Percentiles rank a stretch among this genome's conserved stretches.
These are phyloP conservation scores for Candida khao-thaluensis DNA, from an alignment of 805 yeast genomes.

Conservation along the genomic window DNA sequence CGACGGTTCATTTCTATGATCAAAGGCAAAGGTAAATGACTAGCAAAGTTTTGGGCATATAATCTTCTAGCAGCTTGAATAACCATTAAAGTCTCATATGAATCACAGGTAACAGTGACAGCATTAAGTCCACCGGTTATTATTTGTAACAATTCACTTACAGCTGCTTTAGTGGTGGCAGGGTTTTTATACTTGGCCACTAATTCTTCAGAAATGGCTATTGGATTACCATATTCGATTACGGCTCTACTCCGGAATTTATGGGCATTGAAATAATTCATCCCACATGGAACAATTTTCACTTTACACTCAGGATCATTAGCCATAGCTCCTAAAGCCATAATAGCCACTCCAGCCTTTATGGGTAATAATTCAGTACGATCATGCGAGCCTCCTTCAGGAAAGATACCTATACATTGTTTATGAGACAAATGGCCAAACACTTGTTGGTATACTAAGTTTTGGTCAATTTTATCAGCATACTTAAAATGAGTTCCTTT, in stretches of 20 bases:
- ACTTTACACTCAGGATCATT: slow-evolving; percentile 73
- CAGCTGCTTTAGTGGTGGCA: slow-evolving; percentile 69
- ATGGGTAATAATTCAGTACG: slow-evolving; percentile 87
- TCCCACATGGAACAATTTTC: slow-evolving; percentile 92
- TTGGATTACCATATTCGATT: slow-evolving; percentile 88
- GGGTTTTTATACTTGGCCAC: slow-evolving; percentile 66
- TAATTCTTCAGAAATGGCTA: slow-evolving; percentile 55
- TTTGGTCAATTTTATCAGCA: slow-evolving; percentile 86
- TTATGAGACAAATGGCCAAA: slow-evolving; percentile 80
- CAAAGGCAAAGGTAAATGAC: slow-evolving; percentile 73
- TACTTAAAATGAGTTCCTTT: slow-evolving; percentile 60
- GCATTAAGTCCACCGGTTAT: slow-evolving; percentile 73
- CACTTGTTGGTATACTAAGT: slow-evolving; percentile 77
- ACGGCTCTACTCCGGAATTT: slow-evolving; percentile 95
- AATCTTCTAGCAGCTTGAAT: slow-evolving; percentile 90
- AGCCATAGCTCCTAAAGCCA: slow-evolving; percentile 95
- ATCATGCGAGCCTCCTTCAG: slow-evolving; percentile 98
- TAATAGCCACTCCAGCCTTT: slow-evolving; percentile 96
- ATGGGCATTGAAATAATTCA: slow-evolving; percentile 96
- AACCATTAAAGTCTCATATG: slow-evolving; percentile 84
- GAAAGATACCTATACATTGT: slow-evolving; percentile 87
- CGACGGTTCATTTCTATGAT: slow-evolving; percentile 90
- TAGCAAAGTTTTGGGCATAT: slow-evolving; percentile 72
- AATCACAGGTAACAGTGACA: slow-evolving; percentile 86
- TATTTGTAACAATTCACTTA: slow-evolving; percentile 65